These are phyloP conservation scores for Xylariaceae sp. DNA, from an alignment of 2,329 filamentous ascomycete species.

Conservation along the genomic window DNA sequence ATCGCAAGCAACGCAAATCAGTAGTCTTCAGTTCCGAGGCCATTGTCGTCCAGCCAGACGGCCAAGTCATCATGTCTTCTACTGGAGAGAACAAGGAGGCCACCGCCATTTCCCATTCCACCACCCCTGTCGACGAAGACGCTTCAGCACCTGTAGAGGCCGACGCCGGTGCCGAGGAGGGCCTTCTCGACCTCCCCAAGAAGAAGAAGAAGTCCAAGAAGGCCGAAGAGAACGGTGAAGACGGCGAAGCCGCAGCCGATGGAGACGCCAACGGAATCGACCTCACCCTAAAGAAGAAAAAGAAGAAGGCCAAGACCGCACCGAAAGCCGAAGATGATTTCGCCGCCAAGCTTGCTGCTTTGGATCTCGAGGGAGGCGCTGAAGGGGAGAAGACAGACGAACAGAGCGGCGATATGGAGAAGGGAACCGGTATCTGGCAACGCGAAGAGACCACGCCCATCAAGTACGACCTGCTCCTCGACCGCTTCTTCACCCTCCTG, in stretches of 20 bases:
- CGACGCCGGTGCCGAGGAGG: slow-evolving; percentile 40
- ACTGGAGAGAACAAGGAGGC: slow-evolving; percentile 68
- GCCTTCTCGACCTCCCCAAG: slow-evolving; percentile 65
- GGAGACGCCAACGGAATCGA: slow-evolving; percentile 55
- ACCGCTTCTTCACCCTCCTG: slow-evolving; percentile 90
- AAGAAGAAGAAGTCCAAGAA: slow-evolving; percentile 62
- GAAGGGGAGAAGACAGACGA: slow-evolving; percentile 48
- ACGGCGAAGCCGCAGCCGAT: slow-evolving; percentile 47
- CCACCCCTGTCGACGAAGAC: slow-evolving; percentile 34
- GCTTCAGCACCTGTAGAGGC: too few relatives aligned
- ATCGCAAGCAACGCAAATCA: slow-evolving; percentile 80
- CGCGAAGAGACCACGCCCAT: slow-evolving; percentile 76
- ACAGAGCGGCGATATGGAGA: slow-evolving; percentile 71
- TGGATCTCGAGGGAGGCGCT: slow-evolving; percentile 51
- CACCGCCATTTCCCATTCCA: slow-evolving; percentile 69
- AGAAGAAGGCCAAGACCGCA: slow-evolving; percentile 45
- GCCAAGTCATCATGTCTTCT: slow-evolving; percentile 72
- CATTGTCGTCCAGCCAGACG: slow-evolving; percentile 84
- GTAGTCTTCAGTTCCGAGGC: slow-evolving; percentile 89
- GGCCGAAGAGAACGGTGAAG: slow-evolving; percentile 48
- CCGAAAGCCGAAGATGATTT: slow-evolving; percentile 49
- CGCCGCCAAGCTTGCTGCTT: slow-evolving; percentile 58
- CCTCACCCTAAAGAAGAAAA: slow-evolving; percentile 84
- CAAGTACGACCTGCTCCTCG: slow-evolving; percentile 79
- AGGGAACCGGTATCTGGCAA: slow-evolving; percentile 85